Percentiles rank a stretch among this genome's conserved stretches.
These are phyloP conservation scores for Astrephomene gubernaculifera DNA, from an alignment of 139 green algal genomes.

Conservation along the genomic window DNA sequence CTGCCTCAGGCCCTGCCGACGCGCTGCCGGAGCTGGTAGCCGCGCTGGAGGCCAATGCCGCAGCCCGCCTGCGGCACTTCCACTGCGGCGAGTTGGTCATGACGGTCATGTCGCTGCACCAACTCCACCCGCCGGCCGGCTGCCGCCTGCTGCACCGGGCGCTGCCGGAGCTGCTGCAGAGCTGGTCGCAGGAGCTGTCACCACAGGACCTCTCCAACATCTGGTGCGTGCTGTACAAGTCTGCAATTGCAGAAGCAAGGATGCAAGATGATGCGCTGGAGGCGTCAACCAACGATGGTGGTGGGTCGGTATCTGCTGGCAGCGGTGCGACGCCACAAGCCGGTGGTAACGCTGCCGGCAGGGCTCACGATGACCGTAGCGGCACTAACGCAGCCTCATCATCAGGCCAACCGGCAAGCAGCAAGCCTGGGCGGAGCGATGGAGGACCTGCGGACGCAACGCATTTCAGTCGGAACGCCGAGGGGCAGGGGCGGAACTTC, in stretches of 20 bases:
- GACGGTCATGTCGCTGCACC: constrained; percentile 9
- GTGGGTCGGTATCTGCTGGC: too few species aligned
- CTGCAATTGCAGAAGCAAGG: not conserved
- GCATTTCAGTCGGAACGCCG: too few species aligned
- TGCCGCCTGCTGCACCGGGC: not conserved
- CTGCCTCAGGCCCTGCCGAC: not conserved
- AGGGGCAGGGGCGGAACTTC: too few species aligned
- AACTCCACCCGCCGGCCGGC: not conserved
- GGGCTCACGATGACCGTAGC: too few species aligned
- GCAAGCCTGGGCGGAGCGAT: too few species aligned
- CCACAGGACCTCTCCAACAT: constrained; percentile 22
- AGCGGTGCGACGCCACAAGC: too few species aligned
- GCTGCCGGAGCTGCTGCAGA: not conserved
- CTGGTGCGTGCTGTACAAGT: constrained; percentile 21
- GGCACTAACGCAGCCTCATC: too few species aligned
- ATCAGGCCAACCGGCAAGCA: too few species aligned
- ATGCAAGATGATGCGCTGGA: too few species aligned
- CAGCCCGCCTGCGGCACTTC: not conserved
- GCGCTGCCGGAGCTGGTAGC: constrained; percentile 6
- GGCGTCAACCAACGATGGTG: too few species aligned
- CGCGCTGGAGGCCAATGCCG: not conserved
- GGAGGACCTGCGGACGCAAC: too few species aligned
- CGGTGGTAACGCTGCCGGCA: too few species aligned
- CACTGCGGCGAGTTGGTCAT: constrained; percentile 24
- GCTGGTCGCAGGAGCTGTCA: not conserved